Evolutionary conservation across 371 early-diverging fungal genomes (phyloP).

Genomic region (Polyrhizophydium stewartii): DNA sequence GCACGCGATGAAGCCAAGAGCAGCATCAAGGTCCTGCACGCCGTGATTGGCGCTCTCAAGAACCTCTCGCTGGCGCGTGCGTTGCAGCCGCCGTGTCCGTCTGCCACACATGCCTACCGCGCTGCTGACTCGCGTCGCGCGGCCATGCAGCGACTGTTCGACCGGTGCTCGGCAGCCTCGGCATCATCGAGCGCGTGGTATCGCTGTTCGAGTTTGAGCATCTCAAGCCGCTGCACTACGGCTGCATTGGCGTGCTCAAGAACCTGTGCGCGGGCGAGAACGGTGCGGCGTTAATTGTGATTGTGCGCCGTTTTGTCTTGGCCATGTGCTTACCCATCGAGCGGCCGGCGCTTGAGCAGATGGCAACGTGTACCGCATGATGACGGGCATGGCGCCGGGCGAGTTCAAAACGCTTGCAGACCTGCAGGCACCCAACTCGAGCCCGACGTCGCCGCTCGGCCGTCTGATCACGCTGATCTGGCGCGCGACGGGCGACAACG

Average conservation of each 20-base stretch:
- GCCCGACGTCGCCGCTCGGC: slow-evolving; percentile 25
- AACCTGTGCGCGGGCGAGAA: slow-evolving; percentile 38
- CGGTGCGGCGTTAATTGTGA: slow-evolving; percentile 21
- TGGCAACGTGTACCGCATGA: slow-evolving; percentile 35
- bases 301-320: too few relatives aligned
- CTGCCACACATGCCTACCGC: too few relatives aligned
- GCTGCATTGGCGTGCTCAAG: slow-evolving; percentile 39
- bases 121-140: too few relatives aligned
- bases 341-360: too few relatives aligned
- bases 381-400: slow-evolving; percentile 34
- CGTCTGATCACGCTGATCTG: slow-evolving; percentile 37
- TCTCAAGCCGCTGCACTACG: slow-evolving; percentile 40
- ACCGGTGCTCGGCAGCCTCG: slow-evolving; percentile 28
- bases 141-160: slow-evolving; percentile 16
- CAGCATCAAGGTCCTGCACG: slow-evolving; percentile 45
- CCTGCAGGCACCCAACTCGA: slow-evolving; percentile 8
- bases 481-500: slow-evolving; percentile 44
- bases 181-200: slow-evolving; percentile 25
- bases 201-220: slow-evolving; percentile 29
- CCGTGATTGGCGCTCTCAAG: slow-evolving; percentile 47
- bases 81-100: neutral
- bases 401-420: slow-evolving; percentile 11
- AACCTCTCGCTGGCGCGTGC: slow-evolving; percentile 46
- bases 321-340: too few relatives aligned
- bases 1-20: slow-evolving; percentile 30